phyloP scores from a whole-genome alignment of 129 eudicot species.

The Dittrichia graveolens region DNA sequence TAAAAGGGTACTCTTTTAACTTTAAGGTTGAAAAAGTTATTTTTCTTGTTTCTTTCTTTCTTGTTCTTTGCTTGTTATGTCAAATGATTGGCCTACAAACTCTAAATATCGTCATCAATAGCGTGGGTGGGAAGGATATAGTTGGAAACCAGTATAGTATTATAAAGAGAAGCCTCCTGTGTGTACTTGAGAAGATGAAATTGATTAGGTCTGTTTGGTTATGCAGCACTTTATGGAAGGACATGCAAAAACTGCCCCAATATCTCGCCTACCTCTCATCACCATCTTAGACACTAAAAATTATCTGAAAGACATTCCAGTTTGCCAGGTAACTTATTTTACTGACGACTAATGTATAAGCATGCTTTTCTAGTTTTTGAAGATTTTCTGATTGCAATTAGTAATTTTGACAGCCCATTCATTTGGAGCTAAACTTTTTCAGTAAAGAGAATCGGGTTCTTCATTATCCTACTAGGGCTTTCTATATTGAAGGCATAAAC shows the following conservation, averaged over 20 bases:
- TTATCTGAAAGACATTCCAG: conserved; percentile 79
- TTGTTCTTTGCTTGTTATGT: too few species aligned
- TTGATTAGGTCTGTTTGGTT: conserved; percentile 13
- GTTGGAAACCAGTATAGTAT: too few species aligned
- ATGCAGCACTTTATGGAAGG: conserved; percentile 99
- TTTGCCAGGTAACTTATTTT: conserved; percentile 74
- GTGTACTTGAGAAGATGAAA: too few species aligned
- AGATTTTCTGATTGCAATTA: conserved; percentile 32
- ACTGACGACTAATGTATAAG: not conserved
- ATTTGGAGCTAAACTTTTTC: conserved; percentile 92
- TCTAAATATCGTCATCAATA: too few species aligned
- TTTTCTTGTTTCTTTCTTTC: too few species aligned
- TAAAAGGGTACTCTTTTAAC: not conserved
- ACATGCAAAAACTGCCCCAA: conserved; percentile 93
- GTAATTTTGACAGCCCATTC: conserved; percentile 68
- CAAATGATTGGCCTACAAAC: too few species aligned
- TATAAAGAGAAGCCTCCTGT: too few species aligned
- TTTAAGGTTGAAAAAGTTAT: not conserved
- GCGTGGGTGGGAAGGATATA: too few species aligned
- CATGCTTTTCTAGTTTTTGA: conserved; percentile 14
- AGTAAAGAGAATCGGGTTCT: conserved; percentile 86
- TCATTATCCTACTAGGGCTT: conserved; percentile 94
- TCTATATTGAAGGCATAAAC: conserved; percentile 84
- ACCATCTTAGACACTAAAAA: conserved; percentile 77
- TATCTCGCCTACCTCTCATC: conserved; percentile 86